Conservation (phyloP, 1,139 yeast species). For the Geotrichum fermentans region DNA sequence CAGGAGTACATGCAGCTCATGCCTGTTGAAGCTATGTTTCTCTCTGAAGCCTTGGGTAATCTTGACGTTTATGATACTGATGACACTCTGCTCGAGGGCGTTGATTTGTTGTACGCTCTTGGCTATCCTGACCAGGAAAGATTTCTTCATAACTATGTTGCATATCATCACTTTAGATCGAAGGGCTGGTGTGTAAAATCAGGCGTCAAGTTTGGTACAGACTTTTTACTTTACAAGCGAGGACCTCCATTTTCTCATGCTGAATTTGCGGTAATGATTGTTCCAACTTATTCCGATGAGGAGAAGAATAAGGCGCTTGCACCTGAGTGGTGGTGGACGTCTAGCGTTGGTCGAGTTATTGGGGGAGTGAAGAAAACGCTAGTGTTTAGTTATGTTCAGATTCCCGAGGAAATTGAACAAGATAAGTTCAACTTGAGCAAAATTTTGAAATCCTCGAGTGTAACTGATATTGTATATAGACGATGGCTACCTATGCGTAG, state of each 20-base stretch:
- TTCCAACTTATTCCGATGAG: conserved; percentile 41
- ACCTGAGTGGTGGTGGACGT: conserved; percentile 57
- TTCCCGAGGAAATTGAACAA: conserved; percentile 37
- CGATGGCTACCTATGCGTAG: conserved; percentile 85
- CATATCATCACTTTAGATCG: conserved; percentile 81
- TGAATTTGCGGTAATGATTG: conserved; percentile 61
- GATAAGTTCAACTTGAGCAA: conserved; percentile 32
- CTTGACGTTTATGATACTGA: conserved; percentile 27
- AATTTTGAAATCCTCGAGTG: conserved; percentile 37
- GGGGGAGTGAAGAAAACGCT: conserved; percentile 82
- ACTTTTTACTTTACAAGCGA: conserved; percentile 69
- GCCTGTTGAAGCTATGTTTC: conserved; percentile 70
- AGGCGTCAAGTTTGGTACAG: conserved; percentile 89
- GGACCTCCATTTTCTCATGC: conserved; percentile 98
- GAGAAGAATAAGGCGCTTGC: conserved; percentile 27
- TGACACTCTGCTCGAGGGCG: conserved; percentile 18
- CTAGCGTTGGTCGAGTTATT: conserved; percentile 71
- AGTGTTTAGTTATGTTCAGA: conserved; percentile 61
- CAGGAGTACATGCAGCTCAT: conserved; percentile 70
- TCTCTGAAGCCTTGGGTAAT: conserved; percentile 50
- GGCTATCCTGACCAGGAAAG: conserved; percentile 16
- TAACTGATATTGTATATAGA: conserved; percentile 57
- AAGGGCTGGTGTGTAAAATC: conserved; percentile 93
- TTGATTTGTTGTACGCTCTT: conserved; percentile 20
- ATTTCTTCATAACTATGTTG: conserved; percentile 51